phyloP scores from a whole-genome alignment of 768 basidiomycete genomes.

The Suillus lakei region DNA sequence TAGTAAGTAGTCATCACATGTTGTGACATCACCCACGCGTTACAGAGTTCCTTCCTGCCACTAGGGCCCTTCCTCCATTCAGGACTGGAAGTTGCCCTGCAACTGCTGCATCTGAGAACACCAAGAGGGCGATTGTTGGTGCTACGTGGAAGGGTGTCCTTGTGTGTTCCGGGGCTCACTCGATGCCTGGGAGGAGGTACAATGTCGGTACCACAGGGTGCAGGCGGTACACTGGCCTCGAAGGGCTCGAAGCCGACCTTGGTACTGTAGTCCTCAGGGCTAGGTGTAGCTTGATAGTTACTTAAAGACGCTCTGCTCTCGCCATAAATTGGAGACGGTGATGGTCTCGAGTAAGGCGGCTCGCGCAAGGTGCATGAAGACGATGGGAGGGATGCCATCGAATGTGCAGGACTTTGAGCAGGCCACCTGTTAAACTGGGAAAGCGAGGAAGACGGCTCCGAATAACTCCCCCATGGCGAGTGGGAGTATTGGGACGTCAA shows the following conservation, averaged over 20 bases:
- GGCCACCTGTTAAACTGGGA: slow-evolving; percentile 36
- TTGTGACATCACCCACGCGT: slow-evolving; percentile 68
- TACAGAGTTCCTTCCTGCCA: slow-evolving; percentile 90
- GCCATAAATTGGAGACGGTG: slow-evolving; percentile 35
- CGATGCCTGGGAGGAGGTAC: slow-evolving; percentile 64
- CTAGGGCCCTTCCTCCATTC: slow-evolving; percentile 93
- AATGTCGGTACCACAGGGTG: slow-evolving; percentile 40
- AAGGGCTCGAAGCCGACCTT: slow-evolving; percentile 37
- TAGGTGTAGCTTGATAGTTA: slow-evolving; percentile 42
- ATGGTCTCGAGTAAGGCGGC: slow-evolving; percentile 43
- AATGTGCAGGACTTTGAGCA: slow-evolving; percentile 32
- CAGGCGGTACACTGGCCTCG: slow-evolving; percentile 22
- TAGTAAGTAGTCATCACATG: slow-evolving; percentile 13
- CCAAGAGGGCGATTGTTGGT: slow-evolving; percentile 71
- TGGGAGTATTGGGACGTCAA: slow-evolving; percentile 32
- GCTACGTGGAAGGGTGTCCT: slow-evolving; percentile 50
- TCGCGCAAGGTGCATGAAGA: slow-evolving; percentile 35
- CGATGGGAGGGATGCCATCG: slow-evolving; percentile 26
- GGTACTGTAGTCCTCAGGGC: slow-evolving; percentile 43
- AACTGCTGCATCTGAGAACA: slow-evolving; percentile 75
- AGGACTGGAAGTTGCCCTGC: slow-evolving; percentile 80
- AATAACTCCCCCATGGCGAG: slow-evolving; percentile 29
- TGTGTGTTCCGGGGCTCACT: slow-evolving; percentile 53
- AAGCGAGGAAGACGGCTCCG: slow-evolving; percentile 33
- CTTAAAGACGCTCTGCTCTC: slow-evolving; percentile 38